A percentile compares a stretch with the other conserved stretches of the same genome.
Evolutionary conservation across 805 yeast species (phyloP).

Genomic region (Myxozyma lipomycoides): DNA sequence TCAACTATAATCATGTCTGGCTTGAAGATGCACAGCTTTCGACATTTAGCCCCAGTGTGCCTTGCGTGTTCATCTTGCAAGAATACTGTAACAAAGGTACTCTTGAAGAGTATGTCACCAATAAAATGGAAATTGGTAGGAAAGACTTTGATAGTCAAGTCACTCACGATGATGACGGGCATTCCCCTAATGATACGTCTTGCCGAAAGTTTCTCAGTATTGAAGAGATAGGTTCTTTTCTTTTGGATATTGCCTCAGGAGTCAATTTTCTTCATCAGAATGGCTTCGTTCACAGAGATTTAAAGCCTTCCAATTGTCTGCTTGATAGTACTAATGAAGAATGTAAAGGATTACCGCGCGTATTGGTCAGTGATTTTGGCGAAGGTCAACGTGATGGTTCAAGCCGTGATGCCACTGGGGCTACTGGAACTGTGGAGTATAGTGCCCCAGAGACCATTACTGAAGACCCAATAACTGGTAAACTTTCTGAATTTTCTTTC

Average conservation of each 20-base stretch:
- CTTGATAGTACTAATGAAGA: conserved; percentile 34
- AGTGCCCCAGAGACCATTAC: conserved; percentile 77
- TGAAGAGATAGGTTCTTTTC: conserved; percentile 62
- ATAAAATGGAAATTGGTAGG: conserved; percentile 15
- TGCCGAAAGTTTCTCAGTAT: conserved; percentile 40
- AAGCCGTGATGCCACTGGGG: conserved; percentile 64
- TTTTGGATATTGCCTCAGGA: conserved; percentile 65
- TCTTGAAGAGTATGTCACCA: conserved; percentile 59
- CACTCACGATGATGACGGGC: not conserved
- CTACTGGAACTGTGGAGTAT: conserved; percentile 83
- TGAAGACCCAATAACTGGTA: conserved; percentile 31
- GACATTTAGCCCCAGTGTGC: conserved; percentile 55
- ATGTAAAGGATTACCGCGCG: conserved; percentile 34
- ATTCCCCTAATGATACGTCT: not conserved
- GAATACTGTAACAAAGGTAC: conserved; percentile 90
- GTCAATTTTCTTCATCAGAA: conserved; percentile 65
- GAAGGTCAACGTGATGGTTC: conserved; percentile 77
- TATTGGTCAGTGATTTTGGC: conserved; percentile 83
- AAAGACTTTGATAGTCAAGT: not conserved
- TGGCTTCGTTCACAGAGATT: conserved; percentile 80
- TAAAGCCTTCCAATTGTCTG: conserved; percentile 85
- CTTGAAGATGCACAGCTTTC: conserved; percentile 59
- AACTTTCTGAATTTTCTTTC: conserved; percentile 56
- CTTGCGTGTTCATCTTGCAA: conserved; percentile 75
- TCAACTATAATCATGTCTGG: conserved; percentile 90